These are phyloP conservation scores for Leccinum longicurvipes DNA, from an alignment of 768 basidiomycete species.

Conservation along the genomic window DNA sequence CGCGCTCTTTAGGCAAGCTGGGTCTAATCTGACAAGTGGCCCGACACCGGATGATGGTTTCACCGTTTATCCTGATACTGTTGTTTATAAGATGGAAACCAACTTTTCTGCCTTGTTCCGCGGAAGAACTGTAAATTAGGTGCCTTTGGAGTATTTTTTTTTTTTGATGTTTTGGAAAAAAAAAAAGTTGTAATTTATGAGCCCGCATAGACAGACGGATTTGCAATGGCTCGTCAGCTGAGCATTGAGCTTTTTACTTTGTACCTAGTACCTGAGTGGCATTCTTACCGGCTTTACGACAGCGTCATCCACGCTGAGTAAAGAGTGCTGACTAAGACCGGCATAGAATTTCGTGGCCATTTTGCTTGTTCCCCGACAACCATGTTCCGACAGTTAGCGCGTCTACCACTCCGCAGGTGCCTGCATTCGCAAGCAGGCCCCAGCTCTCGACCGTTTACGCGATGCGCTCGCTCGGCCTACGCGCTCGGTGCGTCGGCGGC, in stretches of 20 bases:
- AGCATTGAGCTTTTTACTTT: too few species aligned
- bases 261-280: too few species aligned
- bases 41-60: not conserved
- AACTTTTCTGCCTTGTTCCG: not conserved
- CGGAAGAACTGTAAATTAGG: not conserved
- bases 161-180: not conserved
- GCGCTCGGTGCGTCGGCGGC: slow-evolving; percentile 45
- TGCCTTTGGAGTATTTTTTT: too few species aligned
- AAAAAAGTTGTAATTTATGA: too few species aligned
- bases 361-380: slow-evolving; percentile 8
- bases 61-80: not conserved
- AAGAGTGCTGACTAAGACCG: slow-evolving; percentile 22
- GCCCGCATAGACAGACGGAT: too few species aligned
- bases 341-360: slow-evolving; percentile 21
- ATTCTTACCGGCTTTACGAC: too few species aligned
- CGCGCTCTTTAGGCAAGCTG: not conserved
- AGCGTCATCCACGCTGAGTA: slow-evolving; percentile 14
- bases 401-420: slow-evolving; percentile 50
- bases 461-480: slow-evolving; percentile 29
- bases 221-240: too few species aligned
- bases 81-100: not conserved
- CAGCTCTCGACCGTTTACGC: slow-evolving; percentile 19
- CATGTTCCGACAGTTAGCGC: slow-evolving; percentile 57
- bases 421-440: slow-evolving; percentile 43
- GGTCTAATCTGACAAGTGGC: not conserved